phyloP scores from a whole-genome alignment of 495 filamentous ascomycete species.

The Neurospora tetraspora region DNA sequence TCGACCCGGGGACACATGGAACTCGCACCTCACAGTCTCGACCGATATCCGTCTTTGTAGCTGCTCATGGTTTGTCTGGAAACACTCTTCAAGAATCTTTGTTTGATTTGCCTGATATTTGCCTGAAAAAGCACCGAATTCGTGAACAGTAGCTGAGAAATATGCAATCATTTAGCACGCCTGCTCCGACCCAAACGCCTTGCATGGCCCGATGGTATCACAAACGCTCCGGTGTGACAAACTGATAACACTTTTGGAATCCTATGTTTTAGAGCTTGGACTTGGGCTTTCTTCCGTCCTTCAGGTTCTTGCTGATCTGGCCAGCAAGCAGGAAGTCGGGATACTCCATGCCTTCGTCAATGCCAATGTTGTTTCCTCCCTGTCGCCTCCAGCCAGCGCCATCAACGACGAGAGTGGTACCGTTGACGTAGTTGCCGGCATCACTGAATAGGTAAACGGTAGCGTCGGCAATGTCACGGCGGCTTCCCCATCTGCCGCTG shows the following conservation, averaged over 20 bases:
- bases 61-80: not conserved
- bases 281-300: slow-evolving; percentile 28
- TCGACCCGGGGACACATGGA: not conserved
- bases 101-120: not conserved
- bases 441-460: slow-evolving; percentile 81
- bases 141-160: not conserved
- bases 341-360: slow-evolving; percentile 34
- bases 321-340: slow-evolving; percentile 34
- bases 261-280: slow-evolving; percentile 26
- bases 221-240: not conserved
- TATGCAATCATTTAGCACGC: not conserved
- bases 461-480: slow-evolving; percentile 86
- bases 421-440: slow-evolving; percentile 74
- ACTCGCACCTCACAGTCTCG: not conserved
- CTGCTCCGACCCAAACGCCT: not conserved
- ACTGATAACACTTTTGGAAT: not conserved
- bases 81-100: not conserved
- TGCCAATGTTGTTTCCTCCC: slow-evolving; percentile 32
- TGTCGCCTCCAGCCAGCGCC: slow-evolving; percentile 60
- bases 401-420: slow-evolving; percentile 68
- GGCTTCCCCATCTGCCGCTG: slow-evolving; percentile 61
- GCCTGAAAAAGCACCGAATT: not conserved
- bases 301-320: slow-evolving; percentile 31
- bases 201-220: not conserved
- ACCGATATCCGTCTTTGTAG: not conserved